These are phyloP conservation scores for Viola pubescens DNA, from an alignment of 441 rosid species.

Conservation along the genomic window DNA sequence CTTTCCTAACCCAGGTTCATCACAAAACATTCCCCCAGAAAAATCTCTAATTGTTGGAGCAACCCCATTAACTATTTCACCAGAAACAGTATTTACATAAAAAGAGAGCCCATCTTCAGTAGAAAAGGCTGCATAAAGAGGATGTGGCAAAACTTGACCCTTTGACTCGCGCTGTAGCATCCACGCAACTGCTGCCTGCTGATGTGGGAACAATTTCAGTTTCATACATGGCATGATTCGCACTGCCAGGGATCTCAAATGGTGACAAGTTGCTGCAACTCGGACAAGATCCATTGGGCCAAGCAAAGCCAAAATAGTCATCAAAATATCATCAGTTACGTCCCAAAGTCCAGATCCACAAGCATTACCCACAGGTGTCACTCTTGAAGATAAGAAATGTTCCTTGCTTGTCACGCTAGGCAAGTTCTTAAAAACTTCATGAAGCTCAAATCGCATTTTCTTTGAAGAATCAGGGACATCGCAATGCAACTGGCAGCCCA, in stretches of 20 bases:
- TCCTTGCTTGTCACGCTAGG: constrained; percentile 41
- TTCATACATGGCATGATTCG: constrained; percentile 78
- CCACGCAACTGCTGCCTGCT: constrained; percentile 88
- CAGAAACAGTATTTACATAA: constrained; percentile 57
- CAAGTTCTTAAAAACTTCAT: constrained; percentile 68
- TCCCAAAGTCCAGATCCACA: constrained; percentile 60
- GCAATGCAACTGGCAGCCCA: constrained; percentile 57
- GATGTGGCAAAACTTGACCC: constrained; percentile 54
- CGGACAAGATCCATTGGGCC: constrained; percentile 56
- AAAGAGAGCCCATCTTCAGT: constrained; percentile 70
- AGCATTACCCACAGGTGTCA: constrained; percentile 33
- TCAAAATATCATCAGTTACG: constrained; percentile 55
- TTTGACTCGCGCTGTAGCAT: constrained; percentile 83
- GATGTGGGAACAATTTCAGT: constrained; percentile 85
- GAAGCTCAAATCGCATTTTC: constrained; percentile 60
- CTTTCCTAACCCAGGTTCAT: constrained; percentile 97
- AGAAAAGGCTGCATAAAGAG: constrained; percentile 47
- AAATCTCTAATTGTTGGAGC: constrained; percentile 71
- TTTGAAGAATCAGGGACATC: constrained; percentile 38
- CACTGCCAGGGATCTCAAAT: constrained; percentile 56
- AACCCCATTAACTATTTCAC: constrained; percentile 50
- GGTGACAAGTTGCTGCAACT: constrained; percentile 64
- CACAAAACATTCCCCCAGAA: constrained; percentile 93
- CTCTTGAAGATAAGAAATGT: constrained; percentile 33
- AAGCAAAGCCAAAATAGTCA: constrained; percentile 43